A percentile compares a stretch with the other conserved stretches of the same genome.
These are phyloP conservation scores for Mortierella sp. DNA, from an alignment of 371 early-diverging fungal species.

Conservation along the genomic window DNA sequence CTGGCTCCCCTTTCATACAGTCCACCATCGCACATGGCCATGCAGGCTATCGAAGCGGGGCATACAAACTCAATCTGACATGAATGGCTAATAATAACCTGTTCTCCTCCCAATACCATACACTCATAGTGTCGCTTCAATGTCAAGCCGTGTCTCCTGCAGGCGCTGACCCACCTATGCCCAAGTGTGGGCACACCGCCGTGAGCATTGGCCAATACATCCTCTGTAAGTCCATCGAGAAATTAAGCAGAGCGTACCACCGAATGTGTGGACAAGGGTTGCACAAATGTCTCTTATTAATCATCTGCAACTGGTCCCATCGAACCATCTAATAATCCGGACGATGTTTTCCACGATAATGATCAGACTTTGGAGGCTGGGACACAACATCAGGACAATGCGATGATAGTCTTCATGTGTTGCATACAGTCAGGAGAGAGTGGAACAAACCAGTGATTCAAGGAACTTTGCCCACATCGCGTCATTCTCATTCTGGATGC, in stretches of 20 bases:
- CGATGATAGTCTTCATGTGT: constrained; percentile 28
- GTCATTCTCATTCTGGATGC: constrained; percentile 76
- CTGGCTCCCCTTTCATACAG: too few relatives aligned
- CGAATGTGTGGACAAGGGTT: constrained; percentile 26
- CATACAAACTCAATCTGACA: background rate
- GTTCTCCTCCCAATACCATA: background rate
- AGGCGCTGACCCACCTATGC: constrained; percentile 25
- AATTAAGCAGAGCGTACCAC: too few relatives aligned
- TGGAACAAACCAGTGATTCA: constrained; percentile 67
- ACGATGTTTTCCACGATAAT: too few relatives aligned
- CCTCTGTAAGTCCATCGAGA: constrained; percentile 45
- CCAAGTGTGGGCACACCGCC: constrained; percentile 38
- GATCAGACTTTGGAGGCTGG: constrained; percentile 49
- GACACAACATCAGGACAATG: constrained; percentile 44
- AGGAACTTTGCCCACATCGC: constrained; percentile 67
- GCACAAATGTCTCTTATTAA: too few relatives aligned
- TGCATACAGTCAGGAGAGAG: constrained; percentile 54
- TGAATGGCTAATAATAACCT: background rate
- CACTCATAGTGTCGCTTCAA: constrained; percentile 23
- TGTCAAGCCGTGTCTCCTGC: constrained; percentile 19
- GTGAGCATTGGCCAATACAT: constrained; percentile 50
- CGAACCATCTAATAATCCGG: too few relatives aligned
- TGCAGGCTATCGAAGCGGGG: background rate
- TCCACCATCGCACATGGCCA: too few relatives aligned
- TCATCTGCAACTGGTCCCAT: too few relatives aligned